phyloP scores from a whole-genome alignment of 2,329 filamentous ascomycete genomes.

The Xylariales sp. region DNA sequence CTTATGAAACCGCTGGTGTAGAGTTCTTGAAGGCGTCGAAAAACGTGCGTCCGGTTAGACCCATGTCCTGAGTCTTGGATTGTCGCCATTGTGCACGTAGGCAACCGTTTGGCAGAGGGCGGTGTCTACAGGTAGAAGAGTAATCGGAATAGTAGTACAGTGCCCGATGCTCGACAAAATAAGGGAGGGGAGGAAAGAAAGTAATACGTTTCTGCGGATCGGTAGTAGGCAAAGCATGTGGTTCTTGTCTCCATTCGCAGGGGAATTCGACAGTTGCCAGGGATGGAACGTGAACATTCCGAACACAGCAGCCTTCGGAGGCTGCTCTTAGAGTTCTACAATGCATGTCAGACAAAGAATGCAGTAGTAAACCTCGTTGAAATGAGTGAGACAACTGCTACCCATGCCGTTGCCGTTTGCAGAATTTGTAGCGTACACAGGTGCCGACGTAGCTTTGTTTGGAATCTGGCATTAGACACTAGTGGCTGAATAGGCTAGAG shows the following conservation, averaged over 20 bases:
- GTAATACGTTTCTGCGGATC: constrained; percentile 27
- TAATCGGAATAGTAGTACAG: constrained; percentile 6
- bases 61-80: constrained; percentile 10
- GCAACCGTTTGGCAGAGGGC: constrained; percentile 3
- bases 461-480: constrained; percentile 31
- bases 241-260: constrained; percentile 41
- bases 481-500: constrained; percentile 1
- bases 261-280: constrained; percentile 39
- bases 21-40: constrained; percentile 24
- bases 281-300: constrained; percentile 43
- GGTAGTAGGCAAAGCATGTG: constrained; percentile 21
- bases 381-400: constrained; percentile 41
- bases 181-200: constrained; percentile 25
- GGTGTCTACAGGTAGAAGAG: constrained; percentile 9
- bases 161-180: constrained; percentile 19
- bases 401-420: constrained; percentile 43
- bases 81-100: constrained; percentile 28
- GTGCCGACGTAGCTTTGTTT: constrained; percentile 33
- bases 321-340: constrained; percentile 38
- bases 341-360: constrained; percentile 47
- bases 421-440: constrained; percentile 30
- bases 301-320: constrained; percentile 30
- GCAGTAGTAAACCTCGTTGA: constrained; percentile 22
- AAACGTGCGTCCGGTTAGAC: not conserved
- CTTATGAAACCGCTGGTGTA: constrained; percentile 18